Percentiles rank a stretch among this genome's conserved stretches.
Evolutionary conservation across 176 grass and related monocot genomes (phyloP).

Genomic region (Eremochloa ophiuroides): DNA sequence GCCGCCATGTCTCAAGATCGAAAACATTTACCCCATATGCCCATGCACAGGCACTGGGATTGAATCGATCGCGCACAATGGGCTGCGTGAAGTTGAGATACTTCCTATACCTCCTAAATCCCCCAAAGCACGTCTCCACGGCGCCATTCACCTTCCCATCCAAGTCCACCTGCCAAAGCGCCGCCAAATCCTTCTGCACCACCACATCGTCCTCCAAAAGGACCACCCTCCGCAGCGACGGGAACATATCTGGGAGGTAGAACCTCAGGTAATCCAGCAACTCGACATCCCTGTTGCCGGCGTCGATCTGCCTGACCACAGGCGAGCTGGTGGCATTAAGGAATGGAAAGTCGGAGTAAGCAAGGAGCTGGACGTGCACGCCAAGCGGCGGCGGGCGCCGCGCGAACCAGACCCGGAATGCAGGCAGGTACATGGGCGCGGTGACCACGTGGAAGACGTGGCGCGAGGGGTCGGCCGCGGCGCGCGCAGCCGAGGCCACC

Average conservation of each 20-base stretch:
- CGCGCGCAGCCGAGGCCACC: conserved; percentile 62
- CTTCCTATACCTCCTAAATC: conserved; percentile 70
- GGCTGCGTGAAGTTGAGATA: conserved; percentile 91
- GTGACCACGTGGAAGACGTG: conserved; percentile 97
- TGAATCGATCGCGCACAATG: conserved; percentile 56
- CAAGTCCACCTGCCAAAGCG: conserved; percentile 71
- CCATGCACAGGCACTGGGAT: conserved; percentile 72
- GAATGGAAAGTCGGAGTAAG: conserved; percentile 64
- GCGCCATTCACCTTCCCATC: conserved; percentile 93
- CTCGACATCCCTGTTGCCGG: conserved; percentile 55
- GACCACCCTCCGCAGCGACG: conserved; percentile 56
- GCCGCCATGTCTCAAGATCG: conserved; percentile 83
- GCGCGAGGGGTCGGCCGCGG: conserved; percentile 54
- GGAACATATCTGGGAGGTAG: conserved; percentile 92
- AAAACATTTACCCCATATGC: conserved; percentile 88
- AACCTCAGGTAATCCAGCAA: conserved; percentile 81
- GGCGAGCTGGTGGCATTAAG: conserved; percentile 76
- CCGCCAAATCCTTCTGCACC: conserved; percentile 75
- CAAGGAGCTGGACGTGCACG: conserved; percentile 71
- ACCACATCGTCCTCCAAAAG: conserved; percentile 95
- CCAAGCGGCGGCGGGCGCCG: conserved; percentile 61
- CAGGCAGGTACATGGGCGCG: conserved; percentile 85
- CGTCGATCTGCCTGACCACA: conserved; percentile 74
- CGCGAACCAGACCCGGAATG: conserved; percentile 68
- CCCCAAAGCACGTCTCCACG: conserved; percentile 88